Evolutionary conservation across 1,284 basidiomycete genomes (phyloP).

Genomic region (Ganoderma lingzhi): DNA sequence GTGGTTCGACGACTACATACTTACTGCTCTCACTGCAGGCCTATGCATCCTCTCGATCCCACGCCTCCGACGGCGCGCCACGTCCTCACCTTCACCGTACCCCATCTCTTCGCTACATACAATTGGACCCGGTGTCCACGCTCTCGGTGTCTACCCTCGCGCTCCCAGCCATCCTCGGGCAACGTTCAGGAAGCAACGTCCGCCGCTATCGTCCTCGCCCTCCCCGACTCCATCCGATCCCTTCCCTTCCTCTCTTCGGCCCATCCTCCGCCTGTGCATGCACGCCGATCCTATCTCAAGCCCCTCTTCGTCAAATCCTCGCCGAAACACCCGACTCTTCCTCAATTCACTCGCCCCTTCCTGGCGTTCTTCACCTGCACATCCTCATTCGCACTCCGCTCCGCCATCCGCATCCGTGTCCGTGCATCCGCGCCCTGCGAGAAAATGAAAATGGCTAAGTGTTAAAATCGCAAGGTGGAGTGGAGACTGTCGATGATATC

Average conservation of each 20-base stretch:
- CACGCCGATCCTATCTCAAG: neutral
- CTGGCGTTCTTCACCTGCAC: neutral
- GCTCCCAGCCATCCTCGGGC: slow-evolving; percentile 1
- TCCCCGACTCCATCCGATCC: neutral
- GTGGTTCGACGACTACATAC: neutral
- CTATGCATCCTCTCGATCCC: neutral
- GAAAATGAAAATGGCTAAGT: neutral
- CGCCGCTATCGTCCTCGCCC: neutral
- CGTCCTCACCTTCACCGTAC: neutral
- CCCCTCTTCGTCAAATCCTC: neutral
- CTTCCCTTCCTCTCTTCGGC: neutral
- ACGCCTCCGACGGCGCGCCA: neutral
- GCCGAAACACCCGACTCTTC: slow-evolving; percentile 4
- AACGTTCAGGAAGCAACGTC: neutral
- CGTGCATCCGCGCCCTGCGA: neutral
- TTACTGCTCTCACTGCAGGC: neutral
- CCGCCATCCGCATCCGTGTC: neutral
- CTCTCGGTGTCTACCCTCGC: neutral
- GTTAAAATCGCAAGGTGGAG: neutral
- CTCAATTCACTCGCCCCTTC: neutral
- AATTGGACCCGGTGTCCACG: neutral
- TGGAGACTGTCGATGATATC: neutral
- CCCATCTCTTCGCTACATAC: neutral
- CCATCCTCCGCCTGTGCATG: neutral
- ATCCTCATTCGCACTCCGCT: neutral